These are phyloP conservation scores for Castanopsis chinensis DNA, from an alignment of 306 rosid genomes.

Conservation along the genomic window DNA sequence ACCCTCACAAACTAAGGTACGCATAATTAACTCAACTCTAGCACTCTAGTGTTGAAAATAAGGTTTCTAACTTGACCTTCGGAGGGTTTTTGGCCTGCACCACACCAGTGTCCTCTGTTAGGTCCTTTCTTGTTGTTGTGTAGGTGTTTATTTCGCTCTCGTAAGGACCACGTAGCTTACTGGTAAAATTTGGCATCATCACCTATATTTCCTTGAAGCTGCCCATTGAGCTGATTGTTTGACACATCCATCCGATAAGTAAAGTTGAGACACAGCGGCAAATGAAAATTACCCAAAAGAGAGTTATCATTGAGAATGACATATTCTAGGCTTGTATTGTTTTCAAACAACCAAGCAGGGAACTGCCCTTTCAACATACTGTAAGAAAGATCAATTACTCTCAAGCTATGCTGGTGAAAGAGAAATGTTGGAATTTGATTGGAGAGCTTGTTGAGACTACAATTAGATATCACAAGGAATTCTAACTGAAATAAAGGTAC, in stretches of 20 bases:
- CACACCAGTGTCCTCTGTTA: no score
- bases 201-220: neutral
- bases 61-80: no score
- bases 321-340: neutral
- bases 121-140: no score
- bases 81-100: no score
- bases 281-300: neutral
- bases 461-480: neutral
- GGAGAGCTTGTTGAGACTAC: neutral
- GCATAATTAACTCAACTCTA: no score
- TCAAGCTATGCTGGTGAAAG: neutral
- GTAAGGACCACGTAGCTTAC: no score
- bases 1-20: no score
- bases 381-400: neutral
- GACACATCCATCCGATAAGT: neutral
- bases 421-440: neutral
- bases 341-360: neutral
- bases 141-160: no score
- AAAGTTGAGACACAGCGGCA: neutral
- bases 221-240: neutral
- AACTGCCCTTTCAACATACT: neutral
- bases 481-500: conserved; percentile 7
- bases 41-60: no score
- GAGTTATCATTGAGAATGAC: neutral
- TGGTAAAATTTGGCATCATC: no score